Evolutionary conservation across 2,329 filamentous ascomycete genomes (phyloP).

Genomic region (Aspergillus pseudoglaucus): DNA sequence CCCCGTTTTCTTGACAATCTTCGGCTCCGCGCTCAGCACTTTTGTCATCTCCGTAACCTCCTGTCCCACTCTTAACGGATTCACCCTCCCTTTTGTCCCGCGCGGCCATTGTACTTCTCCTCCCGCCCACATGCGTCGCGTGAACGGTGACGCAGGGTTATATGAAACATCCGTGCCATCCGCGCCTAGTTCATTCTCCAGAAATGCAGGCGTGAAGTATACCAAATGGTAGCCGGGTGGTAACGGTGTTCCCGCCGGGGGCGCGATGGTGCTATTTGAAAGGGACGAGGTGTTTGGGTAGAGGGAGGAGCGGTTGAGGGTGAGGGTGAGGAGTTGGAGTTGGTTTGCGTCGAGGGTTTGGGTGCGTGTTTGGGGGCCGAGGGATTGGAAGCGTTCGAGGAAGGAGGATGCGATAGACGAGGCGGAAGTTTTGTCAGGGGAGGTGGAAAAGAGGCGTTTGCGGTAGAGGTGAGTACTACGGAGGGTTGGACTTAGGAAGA

Average conservation of each 20-base stretch:
- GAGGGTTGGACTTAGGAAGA: not conserved
- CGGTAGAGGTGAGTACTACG: not conserved
- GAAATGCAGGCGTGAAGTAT: slow-evolving; percentile 55
- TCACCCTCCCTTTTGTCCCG: slow-evolving; percentile 20
- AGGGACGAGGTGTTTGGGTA: slow-evolving; percentile 35
- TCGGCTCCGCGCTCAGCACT: slow-evolving; percentile 49
- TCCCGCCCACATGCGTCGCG: slow-evolving; percentile 62
- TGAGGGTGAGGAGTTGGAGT: slow-evolving; percentile 55
- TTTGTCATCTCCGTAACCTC: slow-evolving; percentile 51
- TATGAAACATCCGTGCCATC: slow-evolving; percentile 58
- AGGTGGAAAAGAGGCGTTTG: slow-evolving; percentile 1
- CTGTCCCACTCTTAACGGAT: slow-evolving; percentile 49
- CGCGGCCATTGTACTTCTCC: slow-evolving; percentile 51
- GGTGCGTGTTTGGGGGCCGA: slow-evolving; percentile 36
- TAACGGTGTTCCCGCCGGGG: slow-evolving; percentile 41
- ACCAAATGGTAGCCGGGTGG: slow-evolving; percentile 57
- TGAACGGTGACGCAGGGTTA: slow-evolving; percentile 55
- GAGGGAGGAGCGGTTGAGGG: slow-evolving; percentile 47
- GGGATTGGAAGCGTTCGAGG: slow-evolving; percentile 36
- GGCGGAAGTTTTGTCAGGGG: slow-evolving; percentile 19
- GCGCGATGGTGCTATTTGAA: slow-evolving; percentile 31
- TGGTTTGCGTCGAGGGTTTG: slow-evolving; percentile 59
- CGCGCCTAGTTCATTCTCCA: slow-evolving; percentile 49
- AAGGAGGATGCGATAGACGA: slow-evolving; percentile 34
- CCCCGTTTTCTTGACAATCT: slow-evolving; percentile 48